Conservation (phyloP, 2,329 filamentous ascomycete species). For the Penicillium sp. region DNA sequence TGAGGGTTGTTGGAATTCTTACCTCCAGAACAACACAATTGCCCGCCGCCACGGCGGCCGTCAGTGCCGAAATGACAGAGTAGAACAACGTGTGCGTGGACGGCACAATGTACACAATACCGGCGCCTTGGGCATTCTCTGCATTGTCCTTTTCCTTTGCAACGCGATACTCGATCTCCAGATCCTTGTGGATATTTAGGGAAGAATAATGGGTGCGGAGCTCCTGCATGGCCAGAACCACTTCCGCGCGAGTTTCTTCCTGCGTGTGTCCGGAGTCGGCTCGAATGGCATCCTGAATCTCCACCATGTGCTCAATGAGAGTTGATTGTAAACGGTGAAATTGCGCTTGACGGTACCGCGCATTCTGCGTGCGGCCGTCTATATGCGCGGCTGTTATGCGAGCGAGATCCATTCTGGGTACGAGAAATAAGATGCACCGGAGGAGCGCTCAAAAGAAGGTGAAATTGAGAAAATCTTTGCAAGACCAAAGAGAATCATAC, state of each 20-base stretch:
- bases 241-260: constrained; percentile 30
- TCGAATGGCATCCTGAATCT: constrained; percentile 29
- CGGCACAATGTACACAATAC: constrained; percentile 45
- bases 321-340: constrained; percentile 33
- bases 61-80: constrained; percentile 40
- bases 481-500: neutral
- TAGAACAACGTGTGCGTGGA: constrained; percentile 46
- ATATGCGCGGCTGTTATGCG: constrained; percentile 31
- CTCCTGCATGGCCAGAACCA: constrained; percentile 23
- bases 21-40: constrained; percentile 50
- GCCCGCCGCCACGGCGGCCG: constrained; percentile 46
- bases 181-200: constrained; percentile 13
- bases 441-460: neutral
- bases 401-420: constrained; percentile 14
- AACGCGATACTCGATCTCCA: constrained; percentile 22
- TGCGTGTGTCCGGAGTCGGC: constrained; percentile 25
- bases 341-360: constrained; percentile 36
- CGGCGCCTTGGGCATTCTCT: constrained; percentile 10
- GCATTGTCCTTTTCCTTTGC: constrained; percentile 17
- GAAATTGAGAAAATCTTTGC: neutral
- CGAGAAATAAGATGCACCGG: neutral
- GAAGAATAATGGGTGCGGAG: constrained; percentile 22
- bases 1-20: constrained; percentile 2
- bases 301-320: constrained; percentile 23
- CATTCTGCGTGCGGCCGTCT: constrained; percentile 37